Conservation (phyloP, 192 early-diverging fungal species). For the Entomortierella chlamydospora region DNA sequence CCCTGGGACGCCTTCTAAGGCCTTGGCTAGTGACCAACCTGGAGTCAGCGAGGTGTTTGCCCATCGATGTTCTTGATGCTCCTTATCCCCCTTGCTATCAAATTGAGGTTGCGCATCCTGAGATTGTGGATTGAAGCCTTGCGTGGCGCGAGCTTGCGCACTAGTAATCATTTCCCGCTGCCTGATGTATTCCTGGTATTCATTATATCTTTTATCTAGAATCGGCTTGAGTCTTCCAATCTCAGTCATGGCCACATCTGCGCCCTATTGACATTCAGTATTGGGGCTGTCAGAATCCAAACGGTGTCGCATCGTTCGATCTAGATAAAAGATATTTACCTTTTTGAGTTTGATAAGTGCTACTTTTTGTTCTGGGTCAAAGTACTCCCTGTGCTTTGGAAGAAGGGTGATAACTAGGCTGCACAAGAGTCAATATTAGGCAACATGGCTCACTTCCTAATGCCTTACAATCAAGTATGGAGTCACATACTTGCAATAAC, state of each 20-base stretch:
- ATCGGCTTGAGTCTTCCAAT: conserved; percentile 69
- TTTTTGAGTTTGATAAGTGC: conserved; percentile 23
- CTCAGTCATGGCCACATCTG: conserved; percentile 49
- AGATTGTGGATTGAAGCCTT: background rate
- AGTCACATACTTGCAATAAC: conserved; percentile 64
- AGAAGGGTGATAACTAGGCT: conserved; percentile 72
- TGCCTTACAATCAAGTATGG: background rate
- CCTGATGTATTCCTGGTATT: conserved; percentile 53
- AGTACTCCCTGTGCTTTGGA: conserved; percentile 67
- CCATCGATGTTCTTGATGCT: conserved; percentile 20
- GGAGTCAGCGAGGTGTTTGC: conserved; percentile 4
- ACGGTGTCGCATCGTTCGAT: background rate
- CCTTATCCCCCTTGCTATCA: background rate
- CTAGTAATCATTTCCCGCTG: conserved; percentile 35
- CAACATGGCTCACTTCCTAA: background rate
- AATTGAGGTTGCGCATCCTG: conserved; percentile 6
- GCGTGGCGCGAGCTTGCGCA: conserved; percentile 22
- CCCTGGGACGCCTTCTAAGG: conserved; percentile 54
- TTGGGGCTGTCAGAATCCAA: background rate
- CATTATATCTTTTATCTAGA: conserved; percentile 63
- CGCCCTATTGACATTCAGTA: conserved; percentile 6
- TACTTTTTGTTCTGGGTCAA: conserved; percentile 57
- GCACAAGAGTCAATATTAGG: background rate
- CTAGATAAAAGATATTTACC: conserved; percentile 16
- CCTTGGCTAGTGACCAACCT: conserved; percentile 27